Conservation (phyloP, 495 filamentous ascomycete genomes). For the Umbilicaria muhlenbergii region DNA sequence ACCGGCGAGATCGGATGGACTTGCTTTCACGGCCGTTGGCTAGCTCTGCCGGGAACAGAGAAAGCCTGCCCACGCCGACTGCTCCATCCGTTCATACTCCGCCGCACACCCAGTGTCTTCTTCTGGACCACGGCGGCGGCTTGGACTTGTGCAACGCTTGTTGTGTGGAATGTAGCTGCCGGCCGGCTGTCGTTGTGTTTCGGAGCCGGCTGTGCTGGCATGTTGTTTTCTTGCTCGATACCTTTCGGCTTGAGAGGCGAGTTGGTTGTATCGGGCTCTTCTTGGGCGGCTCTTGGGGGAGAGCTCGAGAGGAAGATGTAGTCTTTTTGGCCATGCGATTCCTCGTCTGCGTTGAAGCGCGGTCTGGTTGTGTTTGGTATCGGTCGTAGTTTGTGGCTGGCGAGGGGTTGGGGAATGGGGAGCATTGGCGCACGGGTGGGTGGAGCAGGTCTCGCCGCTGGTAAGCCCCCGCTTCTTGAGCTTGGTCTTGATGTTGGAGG, state of each 20-base stretch:
- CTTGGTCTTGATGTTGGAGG: too few relatives aligned
- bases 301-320: constrained; percentile 32
- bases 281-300: constrained; percentile 15
- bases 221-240: background rate
- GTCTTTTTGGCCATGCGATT: constrained; percentile 3
- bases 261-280: background rate
- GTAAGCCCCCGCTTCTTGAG: too few relatives aligned
- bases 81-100: constrained; percentile 42
- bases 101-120: constrained; percentile 40
- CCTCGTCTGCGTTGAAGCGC: constrained; percentile 1
- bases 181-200: constrained; percentile 17
- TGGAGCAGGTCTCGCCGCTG: background rate
- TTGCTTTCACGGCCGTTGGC: too few relatives aligned
- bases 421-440: background rate
- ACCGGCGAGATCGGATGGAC: too few relatives aligned
- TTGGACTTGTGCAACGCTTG: constrained; percentile 29
- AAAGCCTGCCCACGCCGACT: constrained; percentile 13
- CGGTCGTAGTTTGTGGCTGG: constrained; percentile 14
- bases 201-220: background rate
- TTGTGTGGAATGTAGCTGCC: constrained; percentile 34
- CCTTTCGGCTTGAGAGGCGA: background rate
- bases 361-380: constrained; percentile 10
- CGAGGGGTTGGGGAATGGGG: constrained; percentile 7
- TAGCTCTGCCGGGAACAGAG: constrained; percentile 4
- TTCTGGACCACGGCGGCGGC: constrained; percentile 17